Evolutionary conservation across 345 rosid species (phyloP), one percentile per base, ranked within the genome.

Genomic region (Punica granatum): DNA sequence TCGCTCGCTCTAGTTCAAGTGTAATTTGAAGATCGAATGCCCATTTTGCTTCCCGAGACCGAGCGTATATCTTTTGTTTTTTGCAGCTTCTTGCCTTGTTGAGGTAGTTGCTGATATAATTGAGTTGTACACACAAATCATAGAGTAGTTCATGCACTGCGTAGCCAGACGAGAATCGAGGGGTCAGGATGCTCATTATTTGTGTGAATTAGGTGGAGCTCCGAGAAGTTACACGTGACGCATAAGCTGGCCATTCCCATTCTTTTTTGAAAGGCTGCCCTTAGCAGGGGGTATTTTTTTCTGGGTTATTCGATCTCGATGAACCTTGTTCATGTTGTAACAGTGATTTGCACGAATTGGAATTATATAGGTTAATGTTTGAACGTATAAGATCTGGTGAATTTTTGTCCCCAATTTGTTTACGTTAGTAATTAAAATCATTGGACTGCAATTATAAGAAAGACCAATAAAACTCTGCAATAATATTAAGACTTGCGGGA

Each of bases 1-100:
- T 83, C 68, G 74, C 92, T 67, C 81, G 80, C 68, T 78, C 83
- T 73, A 83, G 85, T 79, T 66, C 75, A 72, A 83, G 60, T 65
- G 73, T 80, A 48, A 82, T 86, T 69, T 88, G 79, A 63, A 37
- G 32, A 63, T 63, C 23, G 26, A 21, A 32, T 59, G 63, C 11
- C 36, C 11, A 18, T 59, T 8, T 60, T 32, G 64, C 41, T 23
- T 61, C 39, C 28, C 28, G 19, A 36, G 16, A 36, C 66, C 31
- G 37, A 63, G 66, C 37, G 37, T 16, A 63, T 63, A 63, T 7
- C 19, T 33, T 62, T 35, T 30, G 19, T 37, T 26, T 61, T 33
- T 15, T 8, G 61, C 19, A 15, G 61, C 61, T 26, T 56, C 32
- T 56, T 56, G 18, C 61, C 34, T 30, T 30, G 61, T 25, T 6